Base-by-base conservation (phyloP, 2,329 filamentous ascomycete species). In the Arthrinium puccinioides region DNA sequence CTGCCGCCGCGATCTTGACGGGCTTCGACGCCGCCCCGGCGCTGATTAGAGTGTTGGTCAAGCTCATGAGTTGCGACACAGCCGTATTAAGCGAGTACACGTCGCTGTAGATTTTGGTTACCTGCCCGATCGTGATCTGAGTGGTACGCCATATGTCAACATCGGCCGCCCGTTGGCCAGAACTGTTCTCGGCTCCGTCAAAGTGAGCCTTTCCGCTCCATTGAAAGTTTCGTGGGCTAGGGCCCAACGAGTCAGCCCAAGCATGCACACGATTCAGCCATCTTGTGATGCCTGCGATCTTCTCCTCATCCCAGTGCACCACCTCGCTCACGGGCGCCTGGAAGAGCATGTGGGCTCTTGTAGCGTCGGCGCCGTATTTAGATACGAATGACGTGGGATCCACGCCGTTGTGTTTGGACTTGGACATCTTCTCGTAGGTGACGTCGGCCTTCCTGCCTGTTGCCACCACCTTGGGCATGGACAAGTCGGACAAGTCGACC, bases 371-470 rank as follows among this genome's bases (percentile, higher is more conserved):
- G 16, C 88, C 88, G 49, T 92, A 82, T 47, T 76, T 78, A 7
- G 70, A 63, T 40, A 92, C 86, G 45, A 83, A 84, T 1, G 66
- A 68, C 0, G 76, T 79, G 0, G 88, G 88, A 53, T 94, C 87
- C 6, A 94, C 86, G 19, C 88, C 88, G 53, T 95, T 95, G 63
- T 92, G 72, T 60, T 95, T 95, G 51, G 86, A 94, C 63, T 95
- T 95, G 26, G 85, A 92, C 88, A 95, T 95, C 56, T 95, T 95
- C 57, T 94, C 87, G 49, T 75, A 94, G 2, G 76, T 80, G 14
- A 87, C 61, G 20, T 66, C 73, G 2, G 83, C 77, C 0, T 54
- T 51, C 32, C 72, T 61, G 4, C 78, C 76, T 0, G 78, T 84
- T 0, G 72, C 69, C 14, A 68, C 68, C n/a, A 92, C 73, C 37